Base-by-base conservation (phyloP, 768 basidiomycete species). In the Inosperma sp. region DNA sequence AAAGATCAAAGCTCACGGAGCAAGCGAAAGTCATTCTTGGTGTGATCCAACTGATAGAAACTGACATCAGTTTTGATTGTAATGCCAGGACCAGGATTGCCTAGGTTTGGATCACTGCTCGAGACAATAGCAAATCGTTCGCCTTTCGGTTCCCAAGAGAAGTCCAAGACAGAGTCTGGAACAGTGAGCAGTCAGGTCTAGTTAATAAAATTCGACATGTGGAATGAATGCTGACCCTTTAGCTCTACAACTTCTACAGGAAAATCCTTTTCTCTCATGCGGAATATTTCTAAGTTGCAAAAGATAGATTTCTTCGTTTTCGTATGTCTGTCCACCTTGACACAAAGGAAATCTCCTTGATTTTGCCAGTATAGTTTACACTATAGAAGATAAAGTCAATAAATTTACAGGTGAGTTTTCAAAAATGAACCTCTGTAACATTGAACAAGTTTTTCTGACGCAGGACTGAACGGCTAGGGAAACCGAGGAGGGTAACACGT, bases 361-460 rank as follows among this genome's bases (percentile, higher is more conserved):
- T 93, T 95, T 73, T 99, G 96, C 93, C 93, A 99, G 69, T 88
- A 86, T 35, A 99, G 79, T 72, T 96, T 96, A 68, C 95, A 97
- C 94, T 98, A 62, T 8, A 60, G 3, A 12, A 19, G 9, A 16
- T 34, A 39, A 16, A 14, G 27, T 16, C 35, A 59, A 35, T 26
- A 51, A 21, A 21, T 33, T 19, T 17, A 6, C 23, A 42, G 22
- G 52, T 25, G 39, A 53, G 56, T 16, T 31, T 16, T 35, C 17
- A 48, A 58, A 48, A 22, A 76, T 82, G 59, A 61, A 93, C 95
- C 79, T 97, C 95, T 2, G 92, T 84, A 48, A 99, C 96, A 64
- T 95, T 94, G 77, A 98, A 98, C 54, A 99, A 65, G 67, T 99
- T 98, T 77, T 98, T 99, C 60, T 92, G 88, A 35, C 96, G 82